Base-by-base conservation (phyloP, 1,284 basidiomycete genomes). In the Porodaedalea pini region DNA sequence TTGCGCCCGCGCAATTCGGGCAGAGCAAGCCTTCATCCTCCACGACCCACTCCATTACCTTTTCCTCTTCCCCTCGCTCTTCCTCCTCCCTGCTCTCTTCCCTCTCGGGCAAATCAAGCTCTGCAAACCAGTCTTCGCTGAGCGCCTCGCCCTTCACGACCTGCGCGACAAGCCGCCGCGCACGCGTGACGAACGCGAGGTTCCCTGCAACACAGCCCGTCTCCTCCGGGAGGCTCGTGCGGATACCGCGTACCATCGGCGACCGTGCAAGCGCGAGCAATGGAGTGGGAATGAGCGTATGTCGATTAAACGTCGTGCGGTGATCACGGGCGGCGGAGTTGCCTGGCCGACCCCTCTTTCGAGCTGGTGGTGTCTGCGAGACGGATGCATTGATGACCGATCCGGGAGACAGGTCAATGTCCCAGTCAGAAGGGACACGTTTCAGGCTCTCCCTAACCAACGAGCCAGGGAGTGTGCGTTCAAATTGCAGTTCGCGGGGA, bases 201-300 rank as follows among this genome's bases (percentile, higher is more conserved):
- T 60, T 60, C 13, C 58, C 58, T 4, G 34, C 25, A 2, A 59
- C 53, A 27, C 45, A 27, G 15, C 39, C 43, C n/a, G 23, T 27
- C 15, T 40, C 48, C 1, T 31, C 32, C 2, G 53, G 45, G 11
- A 58, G 32, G 10, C 25, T 32, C 17, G 40, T 44, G n/a, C 17
- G 45, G 15, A 29, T 32, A 1, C 56, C 56, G 17, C 44, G 29
- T 2, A 49, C 58, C 44, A 60, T 60, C 7, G 58, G 54, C 10
- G 58, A 60, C 15, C 54, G 41, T 6, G 58, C 58, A n/a, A 60
- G 48, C 1, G 49, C 37, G 32, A 60, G 58, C 6, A 60, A 43
- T 2, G 56, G 6, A 4, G 27, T 6, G 3, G 58, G 58, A 0
- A 60, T 23, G 32, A 41, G 8, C 4, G 19, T 27, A 23, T 56